Percentiles rank a stretch among this genome's conserved stretches.
Evolutionary conservation across 2,329 filamentous ascomycete genomes (phyloP).

Genomic region (Microdochium trichocladiopsis): DNA sequence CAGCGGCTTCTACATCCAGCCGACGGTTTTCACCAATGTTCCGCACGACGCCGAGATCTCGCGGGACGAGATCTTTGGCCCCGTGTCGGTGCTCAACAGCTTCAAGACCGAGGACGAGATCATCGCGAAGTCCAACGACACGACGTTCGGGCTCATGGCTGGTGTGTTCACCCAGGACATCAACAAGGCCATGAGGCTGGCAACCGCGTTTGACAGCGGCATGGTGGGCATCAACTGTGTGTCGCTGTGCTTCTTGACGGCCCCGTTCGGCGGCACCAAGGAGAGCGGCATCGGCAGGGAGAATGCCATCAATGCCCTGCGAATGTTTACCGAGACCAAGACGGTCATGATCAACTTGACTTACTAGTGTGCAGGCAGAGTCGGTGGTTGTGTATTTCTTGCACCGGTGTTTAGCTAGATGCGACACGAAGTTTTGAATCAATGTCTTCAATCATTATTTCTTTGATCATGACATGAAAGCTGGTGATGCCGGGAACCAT

Average conservation of each 20-base stretch:
- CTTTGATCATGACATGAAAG: too few relatives aligned
- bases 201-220: slow-evolving; percentile 52
- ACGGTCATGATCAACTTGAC: slow-evolving; percentile 37
- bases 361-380: slow-evolving; percentile 5
- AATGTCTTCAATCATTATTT: too few relatives aligned
- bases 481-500: too few relatives aligned
- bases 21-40: slow-evolving; percentile 36
- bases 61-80: slow-evolving; percentile 50
- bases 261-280: slow-evolving; percentile 44
- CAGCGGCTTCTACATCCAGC: slow-evolving; percentile 34
- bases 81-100: slow-evolving; percentile 44
- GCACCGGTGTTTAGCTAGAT: too few relatives aligned
- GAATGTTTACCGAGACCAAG: slow-evolving; percentile 41
- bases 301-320: slow-evolving; percentile 36
- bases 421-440: too few relatives aligned
- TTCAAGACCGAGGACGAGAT: slow-evolving; percentile 61
- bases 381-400: too few relatives aligned
- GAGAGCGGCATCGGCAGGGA: slow-evolving; percentile 41
- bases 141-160: slow-evolving; percentile 35
- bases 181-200: slow-evolving; percentile 49
- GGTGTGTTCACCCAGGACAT: slow-evolving; percentile 57
- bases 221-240: slow-evolving; percentile 63
- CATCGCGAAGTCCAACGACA: slow-evolving; percentile 55
- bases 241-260: slow-evolving; percentile 25
- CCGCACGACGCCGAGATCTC: slow-evolving; percentile 36